Percentiles rank a stretch among this genome's conserved stretches.
Evolutionary conservation across 2,329 filamentous ascomycete genomes (phyloP).

Genomic region (Scopulariopsis brevicaulis): DNA sequence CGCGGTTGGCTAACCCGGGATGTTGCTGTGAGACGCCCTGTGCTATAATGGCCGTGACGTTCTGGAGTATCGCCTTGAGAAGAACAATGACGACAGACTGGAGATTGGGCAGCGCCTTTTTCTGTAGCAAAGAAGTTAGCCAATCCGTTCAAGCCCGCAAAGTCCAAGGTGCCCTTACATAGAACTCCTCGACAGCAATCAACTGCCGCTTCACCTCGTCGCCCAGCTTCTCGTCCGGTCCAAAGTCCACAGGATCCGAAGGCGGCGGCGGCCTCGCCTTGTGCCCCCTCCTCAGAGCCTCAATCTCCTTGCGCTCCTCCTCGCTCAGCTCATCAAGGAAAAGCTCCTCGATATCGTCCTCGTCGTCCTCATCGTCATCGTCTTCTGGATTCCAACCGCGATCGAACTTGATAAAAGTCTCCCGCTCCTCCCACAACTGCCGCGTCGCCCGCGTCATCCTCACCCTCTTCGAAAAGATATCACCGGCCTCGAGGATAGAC

Average conservation of each 20-base stretch:
- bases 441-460: constrained; percentile 84
- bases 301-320: constrained; percentile 30
- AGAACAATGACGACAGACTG: constrained; percentile 91
- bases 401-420: constrained; percentile 84
- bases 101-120: constrained; percentile 67
- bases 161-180: constrained; percentile 37
- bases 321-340: constrained; percentile 30
- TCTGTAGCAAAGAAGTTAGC: constrained; percentile 30
- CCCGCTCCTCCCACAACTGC: constrained; percentile 90
- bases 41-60: constrained; percentile 74
- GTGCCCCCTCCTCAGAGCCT: constrained; percentile 26
- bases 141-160: neutral
- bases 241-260: constrained; percentile 20
- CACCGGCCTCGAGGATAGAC: constrained; percentile 89
- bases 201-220: constrained; percentile 53
- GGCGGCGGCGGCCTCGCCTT: constrained; percentile 20
- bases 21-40: constrained; percentile 35
- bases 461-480: constrained; percentile 81
- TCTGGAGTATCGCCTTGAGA: constrained; percentile 75
- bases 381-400: constrained; percentile 64
- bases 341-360: constrained; percentile 34
- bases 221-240: constrained; percentile 36
- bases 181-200: constrained; percentile 68
- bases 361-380: constrained; percentile 24
- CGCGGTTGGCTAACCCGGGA: constrained; percentile 21